These are phyloP conservation scores for Cercospora brassicicola DNA, from an alignment of 2,329 filamentous ascomycete species.

Conservation along the genomic window DNA sequence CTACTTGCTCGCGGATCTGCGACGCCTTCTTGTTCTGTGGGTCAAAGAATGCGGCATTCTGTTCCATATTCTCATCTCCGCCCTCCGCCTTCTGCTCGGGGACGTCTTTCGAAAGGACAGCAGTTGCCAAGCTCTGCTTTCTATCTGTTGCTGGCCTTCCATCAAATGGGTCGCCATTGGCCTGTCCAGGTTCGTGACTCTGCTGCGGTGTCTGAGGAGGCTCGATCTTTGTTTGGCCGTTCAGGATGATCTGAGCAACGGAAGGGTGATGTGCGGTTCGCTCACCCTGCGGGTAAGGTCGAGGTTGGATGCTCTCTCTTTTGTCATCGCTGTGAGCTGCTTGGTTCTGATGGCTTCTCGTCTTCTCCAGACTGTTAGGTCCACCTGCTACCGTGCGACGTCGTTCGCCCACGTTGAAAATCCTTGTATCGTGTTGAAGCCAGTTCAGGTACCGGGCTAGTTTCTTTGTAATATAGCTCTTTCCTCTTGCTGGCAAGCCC, in stretches of 20 bases:
- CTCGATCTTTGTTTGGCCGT: conserved; percentile 51
- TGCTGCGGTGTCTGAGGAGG: conserved; percentile 37
- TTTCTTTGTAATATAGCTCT: conserved; percentile 99
- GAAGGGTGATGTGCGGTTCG: conserved; percentile 34
- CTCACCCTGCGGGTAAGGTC: conserved; percentile 15
- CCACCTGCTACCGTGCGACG: conserved; percentile 75
- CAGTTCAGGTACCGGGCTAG: conserved; percentile 91
- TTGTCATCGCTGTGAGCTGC: background rate
- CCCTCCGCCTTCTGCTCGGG: conserved; percentile 19
- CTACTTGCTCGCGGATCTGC: conserved; percentile 84
- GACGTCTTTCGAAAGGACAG: conserved; percentile 23
- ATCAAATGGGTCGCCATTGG: conserved; percentile 23
- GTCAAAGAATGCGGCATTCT: conserved; percentile 92
- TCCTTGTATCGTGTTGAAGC: conserved; percentile 92
- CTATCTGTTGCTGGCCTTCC: conserved; percentile 30
- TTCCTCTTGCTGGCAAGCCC: conserved; percentile 87
- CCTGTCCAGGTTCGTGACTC: conserved; percentile 6
- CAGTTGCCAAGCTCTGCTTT: conserved; percentile 28
- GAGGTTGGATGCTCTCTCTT: conserved; percentile 23
- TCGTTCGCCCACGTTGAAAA: conserved; percentile 96
- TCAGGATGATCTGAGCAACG: conserved; percentile 59
- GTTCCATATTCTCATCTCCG: conserved; percentile 65
- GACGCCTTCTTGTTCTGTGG: conserved; percentile 81
- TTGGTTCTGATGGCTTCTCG: conserved; percentile 24
- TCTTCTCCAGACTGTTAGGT: conserved; percentile 39